Evolutionary conservation across 345 rosid genomes (phyloP), one percentile per base, ranked within the genome.

Genomic region (Eucalyptus cloeziana): DNA sequence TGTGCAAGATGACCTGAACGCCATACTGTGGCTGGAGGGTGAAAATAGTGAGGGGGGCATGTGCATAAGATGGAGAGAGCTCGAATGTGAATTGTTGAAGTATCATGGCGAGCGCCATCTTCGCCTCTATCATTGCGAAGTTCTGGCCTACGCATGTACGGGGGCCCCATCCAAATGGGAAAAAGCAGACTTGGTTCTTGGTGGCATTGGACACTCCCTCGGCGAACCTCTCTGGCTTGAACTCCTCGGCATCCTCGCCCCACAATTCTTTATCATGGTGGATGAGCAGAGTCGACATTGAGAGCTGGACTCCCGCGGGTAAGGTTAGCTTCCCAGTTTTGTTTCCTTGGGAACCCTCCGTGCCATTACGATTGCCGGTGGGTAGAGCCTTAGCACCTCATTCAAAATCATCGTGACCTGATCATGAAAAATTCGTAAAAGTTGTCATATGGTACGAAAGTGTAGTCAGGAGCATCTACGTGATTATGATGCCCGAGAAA

Each of bases 11-110:
- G 37, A 95, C 49, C 2, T n/a, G 79, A 31, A 8, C 79, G 5
- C 79, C 79, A 31, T 67, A 31, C 79, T 67, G 21, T 67, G 79
- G 40, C 22, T 67, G 22, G 22, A 15, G 40, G 40, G 79, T 31
- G 79, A 93, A 2, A 62, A 90, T 10, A 24, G 69, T 44, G 43
- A 4, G 7, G 10, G 96, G 96, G 12, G 95, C 91, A 89, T 95
- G 95, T 31, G 90, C 89, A 89, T 96, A 93, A 4, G 91, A 86
- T 58, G 87, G 88, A 49, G 86, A 86, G 45, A 88, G 87, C 49
- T 86, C 87, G 81, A 91, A 89, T 37, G 21, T 24, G 54, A 89
- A 89, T 24, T 40, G 33, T 22, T 87, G 89, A 80, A 89, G 88
- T 22, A 89, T 89, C 91, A 83, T 86, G 24, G 87, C 60, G 62